phyloP scores from a whole-genome alignment of 225 moss, liverwort and hornwort genomes.

The Sphagnum contortum region DNA sequence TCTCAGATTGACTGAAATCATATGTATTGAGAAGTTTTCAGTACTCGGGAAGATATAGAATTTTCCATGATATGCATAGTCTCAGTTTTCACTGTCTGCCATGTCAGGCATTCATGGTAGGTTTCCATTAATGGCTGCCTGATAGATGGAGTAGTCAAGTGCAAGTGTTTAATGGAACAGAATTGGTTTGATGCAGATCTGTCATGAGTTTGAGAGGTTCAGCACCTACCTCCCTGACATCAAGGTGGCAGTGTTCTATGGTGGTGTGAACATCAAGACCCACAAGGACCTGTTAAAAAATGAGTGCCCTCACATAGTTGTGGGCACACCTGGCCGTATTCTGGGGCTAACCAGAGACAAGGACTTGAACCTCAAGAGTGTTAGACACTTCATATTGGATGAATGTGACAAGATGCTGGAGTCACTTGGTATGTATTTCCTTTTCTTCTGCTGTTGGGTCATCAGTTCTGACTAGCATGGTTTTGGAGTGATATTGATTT shows the following conservation, averaged over 20 bases:
- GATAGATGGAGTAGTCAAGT: too few species aligned
- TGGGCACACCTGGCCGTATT: conserved; percentile 58
- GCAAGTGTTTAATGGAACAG: too few species aligned
- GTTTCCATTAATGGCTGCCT: too few species aligned
- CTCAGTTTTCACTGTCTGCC: too few species aligned
- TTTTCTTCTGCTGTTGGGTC: background rate
- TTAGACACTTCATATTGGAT: conserved; percentile 58
- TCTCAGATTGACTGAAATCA: too few species aligned
- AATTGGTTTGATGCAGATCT: conserved; percentile 21
- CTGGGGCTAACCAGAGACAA: conserved; percentile 53
- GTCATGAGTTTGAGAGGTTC: conserved; percentile 65
- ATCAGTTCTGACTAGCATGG: background rate
- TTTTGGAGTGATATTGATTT: background rate
- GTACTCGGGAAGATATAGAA: too few species aligned
- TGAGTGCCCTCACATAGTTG: conserved; percentile 63
- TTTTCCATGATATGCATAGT: too few species aligned
- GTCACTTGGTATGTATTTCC: conserved; percentile 37
- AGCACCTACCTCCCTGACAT: conserved; percentile 58
- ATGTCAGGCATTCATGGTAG: too few species aligned
- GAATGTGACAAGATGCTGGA: conserved; percentile 73
- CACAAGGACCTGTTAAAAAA: conserved; percentile 58
- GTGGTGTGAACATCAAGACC: conserved; percentile 58
- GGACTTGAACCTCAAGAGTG: conserved; percentile 58
- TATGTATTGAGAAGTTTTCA: too few species aligned
- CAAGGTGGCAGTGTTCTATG: conserved; percentile 60